Conservation (phyloP, 305 asterid genomes). For the Solanum hybrid region DNA sequence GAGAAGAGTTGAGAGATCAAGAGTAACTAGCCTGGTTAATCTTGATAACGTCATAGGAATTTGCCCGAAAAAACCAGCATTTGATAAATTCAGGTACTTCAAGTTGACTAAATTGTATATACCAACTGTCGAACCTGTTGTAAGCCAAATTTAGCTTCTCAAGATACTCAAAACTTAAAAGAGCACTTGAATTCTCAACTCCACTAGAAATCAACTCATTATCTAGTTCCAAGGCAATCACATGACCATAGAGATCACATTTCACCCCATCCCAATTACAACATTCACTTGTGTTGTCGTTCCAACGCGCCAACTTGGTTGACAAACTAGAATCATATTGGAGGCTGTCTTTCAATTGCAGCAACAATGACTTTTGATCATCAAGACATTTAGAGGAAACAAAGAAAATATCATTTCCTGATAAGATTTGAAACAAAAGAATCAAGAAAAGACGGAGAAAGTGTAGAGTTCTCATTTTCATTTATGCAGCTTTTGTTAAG, state of each 20-base stretch:
- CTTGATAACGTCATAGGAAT: constrained; percentile 19
- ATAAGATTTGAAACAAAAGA: neutral
- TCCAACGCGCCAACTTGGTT: neutral
- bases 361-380: neutral
- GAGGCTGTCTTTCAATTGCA: neutral
- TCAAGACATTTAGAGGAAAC: neutral
- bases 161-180: neutral
- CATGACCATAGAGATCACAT: neutral
- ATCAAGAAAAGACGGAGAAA: neutral
- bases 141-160: neutral
- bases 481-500: neutral
- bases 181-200: neutral
- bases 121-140: neutral
- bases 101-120: constrained; percentile 30
- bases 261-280: neutral
- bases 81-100: constrained; percentile 28
- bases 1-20: constrained; percentile 41
- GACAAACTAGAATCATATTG: neutral
- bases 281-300: neutral
- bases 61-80: constrained; percentile 48
- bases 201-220: neutral
- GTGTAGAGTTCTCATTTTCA: neutral
- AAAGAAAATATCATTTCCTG: neutral
- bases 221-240: neutral
- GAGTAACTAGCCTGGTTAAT: constrained; percentile 30